Percentiles rank a stretch among this genome's conserved stretches.
Evolutionary conservation across 306 rosid species (phyloP).

Genomic region (Lathyrus aphaca): DNA sequence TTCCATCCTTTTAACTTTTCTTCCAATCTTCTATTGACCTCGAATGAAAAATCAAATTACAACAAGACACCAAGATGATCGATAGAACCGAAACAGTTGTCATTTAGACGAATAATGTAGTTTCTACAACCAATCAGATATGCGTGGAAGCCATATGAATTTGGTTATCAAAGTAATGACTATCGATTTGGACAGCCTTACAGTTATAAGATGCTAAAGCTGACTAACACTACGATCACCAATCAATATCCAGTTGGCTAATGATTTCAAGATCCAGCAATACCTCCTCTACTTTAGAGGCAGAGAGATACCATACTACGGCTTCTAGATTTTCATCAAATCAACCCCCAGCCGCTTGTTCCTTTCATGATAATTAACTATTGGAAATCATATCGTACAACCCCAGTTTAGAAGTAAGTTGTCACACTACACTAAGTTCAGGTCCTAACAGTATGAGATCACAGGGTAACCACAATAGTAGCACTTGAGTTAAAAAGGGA

Average conservation of each 20-base stretch:
- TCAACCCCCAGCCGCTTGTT: conserved; percentile 5
- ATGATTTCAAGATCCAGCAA: conserved; percentile 27
- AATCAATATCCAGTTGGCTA: conserved; percentile 6
- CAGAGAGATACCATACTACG: not conserved
- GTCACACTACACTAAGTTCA: conserved; percentile 18
- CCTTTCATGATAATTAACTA: conserved; percentile 27
- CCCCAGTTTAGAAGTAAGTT: conserved; percentile 20
- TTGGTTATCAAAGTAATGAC: not conserved
- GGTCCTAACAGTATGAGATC: conserved; percentile 18
- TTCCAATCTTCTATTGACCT: not conserved
- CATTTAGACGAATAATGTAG: not conserved
- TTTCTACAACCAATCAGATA: conserved; percentile 15
- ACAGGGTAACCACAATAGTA: conserved; percentile 2
- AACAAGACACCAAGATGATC: conserved; percentile 28
- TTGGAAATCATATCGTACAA: not conserved
- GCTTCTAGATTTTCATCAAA: conserved; percentile 24
- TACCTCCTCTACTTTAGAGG: conserved; percentile 14
- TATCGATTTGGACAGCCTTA: not conserved
- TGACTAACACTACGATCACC: not conserved
- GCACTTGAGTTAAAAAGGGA: conserved; percentile 8
- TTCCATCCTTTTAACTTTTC: not conserved
- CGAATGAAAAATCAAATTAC: conserved; percentile 23
- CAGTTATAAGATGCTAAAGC: conserved; percentile 10
- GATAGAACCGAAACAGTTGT: conserved; percentile 3
- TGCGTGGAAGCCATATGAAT: conserved; percentile 4